phyloP scores from a whole-genome alignment of 2,329 filamentous ascomycete species.

The Sarocladium oryzae region DNA sequence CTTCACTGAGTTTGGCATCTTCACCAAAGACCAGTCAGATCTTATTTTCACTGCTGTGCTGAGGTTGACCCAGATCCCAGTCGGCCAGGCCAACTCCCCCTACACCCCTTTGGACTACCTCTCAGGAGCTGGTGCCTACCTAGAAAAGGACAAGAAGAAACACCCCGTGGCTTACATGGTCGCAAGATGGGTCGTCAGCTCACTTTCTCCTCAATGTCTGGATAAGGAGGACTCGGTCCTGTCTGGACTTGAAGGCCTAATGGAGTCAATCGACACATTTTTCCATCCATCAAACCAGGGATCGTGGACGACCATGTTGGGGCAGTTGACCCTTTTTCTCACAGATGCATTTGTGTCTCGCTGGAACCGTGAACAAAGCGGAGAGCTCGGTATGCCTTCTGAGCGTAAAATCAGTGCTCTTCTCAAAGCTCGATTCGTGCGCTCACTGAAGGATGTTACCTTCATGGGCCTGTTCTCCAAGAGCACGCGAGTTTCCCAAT shows the following conservation, averaged over 20 bases:
- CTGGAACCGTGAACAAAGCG: slow-evolving; percentile 92
- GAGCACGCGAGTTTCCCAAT: slow-evolving; percentile 84
- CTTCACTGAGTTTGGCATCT: slow-evolving; percentile 84
- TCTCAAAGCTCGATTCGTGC: slow-evolving; percentile 84
- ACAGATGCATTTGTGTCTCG: slow-evolving; percentile 95
- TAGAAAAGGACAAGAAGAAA: slow-evolving; percentile 90
- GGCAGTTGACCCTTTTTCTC: slow-evolving; percentile 86
- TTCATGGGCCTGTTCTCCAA: slow-evolving; percentile 99
- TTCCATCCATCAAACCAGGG: slow-evolving; percentile 98
- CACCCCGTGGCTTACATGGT: slow-evolving; percentile 89
- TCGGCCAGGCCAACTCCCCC: slow-evolving; percentile 89
- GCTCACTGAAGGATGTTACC: slow-evolving; percentile 82
- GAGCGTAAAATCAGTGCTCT: slow-evolving; percentile 72
- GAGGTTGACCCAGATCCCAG: slow-evolving; percentile 86
- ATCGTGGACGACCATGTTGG: slow-evolving; percentile 80
- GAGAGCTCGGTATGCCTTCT: slow-evolving; percentile 78
- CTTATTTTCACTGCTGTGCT: slow-evolving; percentile 89
- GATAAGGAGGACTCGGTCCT: slow-evolving; percentile 73
- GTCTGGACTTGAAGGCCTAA: slow-evolving; percentile 78
- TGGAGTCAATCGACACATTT: slow-evolving; percentile 95
- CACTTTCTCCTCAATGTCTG: slow-evolving; percentile 76
- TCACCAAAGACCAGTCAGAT: slow-evolving; percentile 84
- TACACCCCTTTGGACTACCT: slow-evolving; percentile 82
- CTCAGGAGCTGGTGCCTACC: slow-evolving; percentile 73
- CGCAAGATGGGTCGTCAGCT: slow-evolving; percentile 88